Base-by-base conservation (phyloP, 1,139 yeast genomes). In the Suhomyces ambrosiae region DNA sequence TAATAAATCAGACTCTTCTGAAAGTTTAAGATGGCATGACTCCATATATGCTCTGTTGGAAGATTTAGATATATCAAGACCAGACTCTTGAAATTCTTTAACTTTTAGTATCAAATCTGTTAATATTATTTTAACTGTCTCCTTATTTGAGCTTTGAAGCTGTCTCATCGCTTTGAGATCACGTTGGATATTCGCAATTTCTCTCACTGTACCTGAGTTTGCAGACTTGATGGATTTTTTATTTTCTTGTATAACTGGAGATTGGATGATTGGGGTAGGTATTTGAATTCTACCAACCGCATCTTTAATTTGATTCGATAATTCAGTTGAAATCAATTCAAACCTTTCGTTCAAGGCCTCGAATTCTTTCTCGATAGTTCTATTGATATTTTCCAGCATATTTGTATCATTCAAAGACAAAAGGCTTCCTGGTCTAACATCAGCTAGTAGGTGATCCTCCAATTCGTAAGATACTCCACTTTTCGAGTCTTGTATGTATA, bases 1-100 rank as follows among this genome's bases (percentile, higher is more conserved):
- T 15, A 92, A 63, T 1, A 60, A 55, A 55, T 88, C 96, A 6
- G 95, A 83, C 16, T 86, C 90, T 35, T 77, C 80, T 1, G 95
- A 85, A 16, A 92, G 71, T 49, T 80, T 82, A 9, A 69, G 58
- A 53, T 86, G 90, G 40, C 96, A 86, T 10, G 76, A 71, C 35
- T 83, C 90, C 84, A 90, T 85, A 52, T 86, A 88, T 0, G 75
- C 58, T 40, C 92, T 71, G 47, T 80, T 80, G 0, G 79, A 62
- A 7, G 78, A 68, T 19, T 67, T 67, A 1, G 73, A 61, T 1
- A 66, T 61, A 11, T 65, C 66, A 5, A 70, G 50, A 2, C 76
- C 75, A 47, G 47, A 65, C 46, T 57, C 76, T 46, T 64, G 59
- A 40, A 88, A 73, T 10, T 70, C 68, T 19, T 70, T 67, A 3